Evolutionary conservation across 2,329 filamentous ascomycete species (phyloP), one percentile per base, ranked within the genome.

Genomic region (Huntiella bhutanensis): DNA sequence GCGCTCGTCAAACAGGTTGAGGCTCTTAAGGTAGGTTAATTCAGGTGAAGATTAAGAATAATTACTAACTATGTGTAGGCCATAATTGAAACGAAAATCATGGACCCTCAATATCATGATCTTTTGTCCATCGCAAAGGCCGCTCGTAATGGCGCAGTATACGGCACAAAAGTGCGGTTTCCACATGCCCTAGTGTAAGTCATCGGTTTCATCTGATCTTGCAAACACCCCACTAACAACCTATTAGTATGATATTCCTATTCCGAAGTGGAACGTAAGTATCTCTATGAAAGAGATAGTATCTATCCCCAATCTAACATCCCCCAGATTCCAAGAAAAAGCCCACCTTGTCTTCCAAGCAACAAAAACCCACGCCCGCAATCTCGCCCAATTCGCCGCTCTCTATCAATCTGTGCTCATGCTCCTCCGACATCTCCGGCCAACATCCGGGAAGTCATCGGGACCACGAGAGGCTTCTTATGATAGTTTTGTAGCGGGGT

Each of bases 111-210:
- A 54, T 83, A 94, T 64, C 84, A 91, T 56, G 84, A 91, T 56
- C 61, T 86, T 47, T 74, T 98, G 51, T 76, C 83, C 48, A 70
- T 98, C 54, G 61, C 94, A 61, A 98, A 98, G 72, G 85, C 78
- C 56, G 82, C 91, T 54, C 85, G 91, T 64, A 98, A 96, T 76
- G 91, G 91, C 61, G 79, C 87, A 53, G 85, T 98, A 52, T 98
- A 98, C 65, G 91, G 91, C 51, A 77, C 83, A 56, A 96, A 96
- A 74, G 85, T 98, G 62, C 87, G 91, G 53, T 96, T 98, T 66
- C 91, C 91, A 53, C 91, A 98, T 66, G 91, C 91, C 51, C 73
- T 98, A 54, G 91, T 98, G 68, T 71, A 63, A 52, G 67, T 52
- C 15, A 37, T 39, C n/a, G 13, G 12, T 16, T 12, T 34, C 12